phyloP scores from a whole-genome alignment of 768 basidiomycete species.

The Mycena capillaripes region DNA sequence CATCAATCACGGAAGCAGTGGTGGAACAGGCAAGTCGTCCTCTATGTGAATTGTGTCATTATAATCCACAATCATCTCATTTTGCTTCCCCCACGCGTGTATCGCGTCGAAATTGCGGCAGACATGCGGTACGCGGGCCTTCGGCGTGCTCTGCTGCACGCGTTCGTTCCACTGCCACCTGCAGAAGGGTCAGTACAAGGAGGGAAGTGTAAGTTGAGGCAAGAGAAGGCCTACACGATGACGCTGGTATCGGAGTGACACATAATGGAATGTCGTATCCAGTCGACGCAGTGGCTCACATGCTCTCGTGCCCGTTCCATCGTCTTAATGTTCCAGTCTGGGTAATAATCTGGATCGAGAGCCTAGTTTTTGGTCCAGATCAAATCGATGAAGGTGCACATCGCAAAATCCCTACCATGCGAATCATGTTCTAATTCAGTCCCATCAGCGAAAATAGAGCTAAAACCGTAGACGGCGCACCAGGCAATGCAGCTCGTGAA shows the following conservation, averaged over 20 bases:
- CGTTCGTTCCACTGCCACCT: constrained; percentile 29
- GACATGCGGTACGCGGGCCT: constrained; percentile 7
- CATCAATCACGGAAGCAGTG: background rate
- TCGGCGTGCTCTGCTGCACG: background rate
- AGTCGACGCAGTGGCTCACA: constrained; percentile 18
- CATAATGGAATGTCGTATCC: constrained; percentile 25
- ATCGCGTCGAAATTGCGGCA: constrained; percentile 25
- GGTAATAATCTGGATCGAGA: constrained; percentile 8
- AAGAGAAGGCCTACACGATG: constrained; percentile 11
- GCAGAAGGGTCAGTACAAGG: background rate
- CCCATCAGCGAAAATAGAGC: background rate
- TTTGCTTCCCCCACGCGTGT: constrained; percentile 1
- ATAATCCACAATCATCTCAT: background rate
- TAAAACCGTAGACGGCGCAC: background rate
- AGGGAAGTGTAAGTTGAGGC: background rate
- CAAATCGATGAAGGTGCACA: background rate
- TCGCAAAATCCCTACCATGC: background rate
- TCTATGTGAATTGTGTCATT: background rate
- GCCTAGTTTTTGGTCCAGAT: background rate
- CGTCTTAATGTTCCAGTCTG: background rate
- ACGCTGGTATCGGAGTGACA: constrained; percentile 32
- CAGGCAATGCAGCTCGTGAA: constrained; percentile 9
- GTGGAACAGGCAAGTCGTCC: background rate
- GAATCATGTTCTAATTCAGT: constrained; percentile 11
- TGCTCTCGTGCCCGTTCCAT: background rate